phyloP scores from a whole-genome alignment of 2,329 filamentous ascomycete species.

The Scleromitrula shiraiana region DNA sequence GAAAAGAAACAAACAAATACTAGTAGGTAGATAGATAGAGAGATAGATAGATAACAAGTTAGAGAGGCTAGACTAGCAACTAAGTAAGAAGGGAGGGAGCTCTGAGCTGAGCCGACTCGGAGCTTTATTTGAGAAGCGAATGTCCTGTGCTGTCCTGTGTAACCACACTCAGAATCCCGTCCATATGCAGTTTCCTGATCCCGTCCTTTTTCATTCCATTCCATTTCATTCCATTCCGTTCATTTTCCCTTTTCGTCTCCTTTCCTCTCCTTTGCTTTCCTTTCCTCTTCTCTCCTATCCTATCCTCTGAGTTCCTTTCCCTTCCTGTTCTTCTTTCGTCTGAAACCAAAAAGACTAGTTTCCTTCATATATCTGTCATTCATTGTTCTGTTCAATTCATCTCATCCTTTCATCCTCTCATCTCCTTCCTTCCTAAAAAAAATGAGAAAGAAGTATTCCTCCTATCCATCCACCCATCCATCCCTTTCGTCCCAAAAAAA shows the following conservation, averaged over 20 bases:
- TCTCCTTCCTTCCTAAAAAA: not conserved
- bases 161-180: constrained; percentile 3
- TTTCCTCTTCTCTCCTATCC: not conserved
- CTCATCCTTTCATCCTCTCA: not conserved
- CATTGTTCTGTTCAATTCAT: not conserved
- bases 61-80: too few species aligned
- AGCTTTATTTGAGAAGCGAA: too few species aligned
- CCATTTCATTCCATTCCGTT: not conserved
- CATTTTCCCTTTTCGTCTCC: not conserved
- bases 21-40: too few species aligned
- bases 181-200: constrained; percentile 6
- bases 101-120: too few species aligned
- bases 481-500: constrained; percentile 5
- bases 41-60: too few species aligned
- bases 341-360: not conserved
- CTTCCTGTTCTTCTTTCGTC: not conserved
- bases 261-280: not conserved
- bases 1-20: too few species aligned
- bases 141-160: constrained; percentile 4
- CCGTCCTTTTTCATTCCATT: not conserved
- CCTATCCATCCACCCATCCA: not conserved
- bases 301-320: not conserved
- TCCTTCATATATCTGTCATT: not conserved
- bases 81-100: too few species aligned
- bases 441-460: not conserved